Evolutionary conservation across 805 yeast species (phyloP), one percentile per base, ranked within the genome.

Genomic region (Myxozyma neglecta): DNA sequence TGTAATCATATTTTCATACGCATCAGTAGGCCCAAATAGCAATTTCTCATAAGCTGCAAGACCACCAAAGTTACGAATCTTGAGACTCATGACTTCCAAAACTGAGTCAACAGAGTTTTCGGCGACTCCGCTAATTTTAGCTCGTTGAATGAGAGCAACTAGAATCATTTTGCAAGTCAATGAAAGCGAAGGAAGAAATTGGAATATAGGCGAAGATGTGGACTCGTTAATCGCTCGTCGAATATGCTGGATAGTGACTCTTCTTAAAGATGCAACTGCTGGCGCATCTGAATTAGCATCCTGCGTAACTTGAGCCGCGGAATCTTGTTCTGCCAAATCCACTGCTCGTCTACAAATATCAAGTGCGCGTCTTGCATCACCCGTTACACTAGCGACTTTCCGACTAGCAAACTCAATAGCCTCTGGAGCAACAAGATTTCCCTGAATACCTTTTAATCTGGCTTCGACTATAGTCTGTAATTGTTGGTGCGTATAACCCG

Each of bases 351-450:
- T 81, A 70, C 97, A 88, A 29, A 94, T 88, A 60, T 88, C 88
- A 58, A 94, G 77, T 0, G 97, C 97, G 61, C 98, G 79, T 70
- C 99, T 80, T 0, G 97, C 99, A 78, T 94, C 99, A 61, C 99
- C 99, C 72, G 96, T 89, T 2, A 94, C 97, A 75, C 94, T 85
- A 5, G 98, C 97, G 48, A 94, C 96, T 73, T 91, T 92, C 74
- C 97, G 82, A 1, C 97, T 85, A 0, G 97, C 97, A 77, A 88
- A 91, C 61, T 88, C 93, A 66, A 92, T 83, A 0, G 99, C 97
- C 71, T 89, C 96, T 20, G 80, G 77, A 6, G 71, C 69, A 57
- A 76, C 71, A 13, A 72, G 70, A 5, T 51, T 76, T 71, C 45
- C 76, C 51, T 80, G 81, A 50, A 83, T 68, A 2, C 77, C 76